Percentiles rank a stretch among this genome's conserved stretches.
Conservation (phyloP, 2,329 filamentous ascomycete genomes). For the Didymella pinodella region DNA sequence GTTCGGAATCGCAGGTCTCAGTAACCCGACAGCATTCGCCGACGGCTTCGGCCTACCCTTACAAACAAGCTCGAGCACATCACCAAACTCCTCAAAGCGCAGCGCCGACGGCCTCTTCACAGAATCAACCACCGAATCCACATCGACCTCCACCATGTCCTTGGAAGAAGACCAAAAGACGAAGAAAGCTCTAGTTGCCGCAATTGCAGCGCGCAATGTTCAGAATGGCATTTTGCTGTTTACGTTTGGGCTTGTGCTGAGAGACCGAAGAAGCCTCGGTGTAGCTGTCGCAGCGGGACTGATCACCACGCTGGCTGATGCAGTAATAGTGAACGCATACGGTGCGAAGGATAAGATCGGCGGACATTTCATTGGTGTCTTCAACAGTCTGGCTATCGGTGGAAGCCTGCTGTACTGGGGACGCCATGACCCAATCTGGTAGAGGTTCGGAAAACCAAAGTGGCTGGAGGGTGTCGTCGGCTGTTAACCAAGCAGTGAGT, state of each 20-base stretch:
- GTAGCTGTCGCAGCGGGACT: slow-evolving; percentile 33
- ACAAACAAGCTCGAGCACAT: slow-evolving; percentile 4
- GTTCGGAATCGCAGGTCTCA: slow-evolving; percentile 33
- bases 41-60: slow-evolving; percentile 32
- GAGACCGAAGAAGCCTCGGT: slow-evolving; percentile 34
- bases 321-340: slow-evolving; percentile 32
- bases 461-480: neutral
- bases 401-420: slow-evolving; percentile 37
- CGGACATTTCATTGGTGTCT: slow-evolving; percentile 35
- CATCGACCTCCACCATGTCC: neutral
- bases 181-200: slow-evolving; percentile 33
- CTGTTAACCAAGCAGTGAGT: too few species aligned
- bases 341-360: slow-evolving; percentile 32
- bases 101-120: neutral
- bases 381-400: slow-evolving; percentile 35
- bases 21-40: slow-evolving; percentile 26
- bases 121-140: slow-evolving; percentile 5
- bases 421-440: slow-evolving; percentile 31
- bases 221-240: slow-evolving; percentile 34
- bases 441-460: neutral
- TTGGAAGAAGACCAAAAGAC: slow-evolving; percentile 28
- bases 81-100: slow-evolving; percentile 11
- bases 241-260: slow-evolving; percentile 30
- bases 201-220: slow-evolving; percentile 36
- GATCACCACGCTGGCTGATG: slow-evolving; percentile 34